Evolutionary conservation across 805 yeast genomes (phyloP).

Genomic region (Pichia rugopelliculosa): DNA sequence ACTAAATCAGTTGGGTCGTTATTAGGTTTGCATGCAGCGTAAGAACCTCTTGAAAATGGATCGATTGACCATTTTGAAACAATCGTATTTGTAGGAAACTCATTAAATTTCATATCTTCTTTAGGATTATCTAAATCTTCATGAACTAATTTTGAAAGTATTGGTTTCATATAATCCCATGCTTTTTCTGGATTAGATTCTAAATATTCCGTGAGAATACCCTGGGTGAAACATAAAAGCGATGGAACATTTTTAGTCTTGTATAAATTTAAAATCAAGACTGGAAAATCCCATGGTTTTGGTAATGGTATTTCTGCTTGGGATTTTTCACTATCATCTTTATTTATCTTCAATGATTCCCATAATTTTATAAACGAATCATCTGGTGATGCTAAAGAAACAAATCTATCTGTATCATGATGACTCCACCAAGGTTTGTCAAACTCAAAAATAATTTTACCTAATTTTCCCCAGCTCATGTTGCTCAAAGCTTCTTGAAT

Average conservation of each 20-base stretch:
- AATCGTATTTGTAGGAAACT: slow-evolving; percentile 33
- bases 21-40: slow-evolving; percentile 60
- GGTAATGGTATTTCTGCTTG: slow-evolving; percentile 21
- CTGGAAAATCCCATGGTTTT: slow-evolving; percentile 50
- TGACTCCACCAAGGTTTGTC: slow-evolving; percentile 52
- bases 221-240: slow-evolving; percentile 61
- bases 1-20: slow-evolving; percentile 63
- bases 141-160: slow-evolving; percentile 24
- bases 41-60: slow-evolving; percentile 75
- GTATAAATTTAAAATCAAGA: slow-evolving; percentile 53
- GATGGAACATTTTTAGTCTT: slow-evolving; percentile 42
- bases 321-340: background rate
- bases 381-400: slow-evolving; percentile 36
- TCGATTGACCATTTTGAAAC: slow-evolving; percentile 75
- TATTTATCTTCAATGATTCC: background rate
- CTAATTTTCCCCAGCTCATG: slow-evolving; percentile 59
- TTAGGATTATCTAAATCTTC: background rate
- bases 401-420: slow-evolving; percentile 41
- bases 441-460: slow-evolving; percentile 69
- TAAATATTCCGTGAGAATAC: slow-evolving; percentile 59
- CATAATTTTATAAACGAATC: slow-evolving; percentile 1
- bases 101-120: background rate
- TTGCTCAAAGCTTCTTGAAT: slow-evolving; percentile 37
- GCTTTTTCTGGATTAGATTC: slow-evolving; percentile 45
- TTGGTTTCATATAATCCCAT: slow-evolving; percentile 54